Percentiles rank a stretch among this genome's conserved stretches.
phyloP scores from a whole-genome alignment of 805 yeast species.

The Lipomyces yamadae region DNA sequence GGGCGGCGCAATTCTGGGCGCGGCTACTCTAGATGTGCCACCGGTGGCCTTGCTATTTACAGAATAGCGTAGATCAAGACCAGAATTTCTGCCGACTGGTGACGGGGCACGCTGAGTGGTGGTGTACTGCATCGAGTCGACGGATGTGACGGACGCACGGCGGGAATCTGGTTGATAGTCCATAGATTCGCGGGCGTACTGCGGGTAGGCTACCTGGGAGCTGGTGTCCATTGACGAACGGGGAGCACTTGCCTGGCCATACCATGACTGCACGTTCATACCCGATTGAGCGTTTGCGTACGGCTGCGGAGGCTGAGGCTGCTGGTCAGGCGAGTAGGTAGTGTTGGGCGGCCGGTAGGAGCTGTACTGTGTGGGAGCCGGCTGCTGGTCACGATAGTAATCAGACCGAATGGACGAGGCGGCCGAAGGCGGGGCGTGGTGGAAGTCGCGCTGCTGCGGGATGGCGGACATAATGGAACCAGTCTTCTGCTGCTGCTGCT shows the following conservation, averaged over 20 bases:
- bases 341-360: background rate
- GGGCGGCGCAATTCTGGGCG: conserved; percentile 35
- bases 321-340: conserved; percentile 6
- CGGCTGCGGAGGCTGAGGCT: conserved; percentile 15
- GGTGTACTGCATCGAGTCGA: conserved; percentile 23
- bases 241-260: conserved; percentile 12
- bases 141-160: conserved; percentile 15
- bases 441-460: conserved; percentile 8
- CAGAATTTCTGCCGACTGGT: background rate
- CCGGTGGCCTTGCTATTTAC: background rate
- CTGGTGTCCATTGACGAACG: background rate
- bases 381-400: conserved; percentile 14
- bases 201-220: conserved; percentile 1
- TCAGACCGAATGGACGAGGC: conserved; percentile 10
- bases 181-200: conserved; percentile 6
- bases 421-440: background rate
- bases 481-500: conserved; percentile 14
- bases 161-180: conserved; percentile 10
- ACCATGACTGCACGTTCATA: conserved; percentile 17
- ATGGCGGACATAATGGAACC: conserved; percentile 3
- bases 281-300: conserved; percentile 12
- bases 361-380: conserved; percentile 3
- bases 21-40: background rate
- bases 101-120: conserved; percentile 20
- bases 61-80: conserved; percentile 4